These are phyloP conservation scores for Pythium scleroteichum DNA, from an alignment of 352 stramenopile genomes.

Conservation along the genomic window DNA sequence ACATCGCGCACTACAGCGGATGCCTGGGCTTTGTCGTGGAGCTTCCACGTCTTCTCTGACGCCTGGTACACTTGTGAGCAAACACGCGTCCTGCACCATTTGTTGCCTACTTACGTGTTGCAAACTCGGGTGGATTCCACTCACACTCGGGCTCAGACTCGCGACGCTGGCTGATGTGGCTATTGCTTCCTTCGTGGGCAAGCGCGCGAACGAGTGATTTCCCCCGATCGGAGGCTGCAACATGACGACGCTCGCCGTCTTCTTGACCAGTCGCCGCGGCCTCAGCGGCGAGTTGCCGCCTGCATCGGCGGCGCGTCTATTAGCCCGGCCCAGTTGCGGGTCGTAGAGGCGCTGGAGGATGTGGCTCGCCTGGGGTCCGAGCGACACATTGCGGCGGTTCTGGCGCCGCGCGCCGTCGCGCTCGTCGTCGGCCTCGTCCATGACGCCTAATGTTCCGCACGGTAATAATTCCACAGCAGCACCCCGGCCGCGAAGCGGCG, in stretches of 20 bases:
- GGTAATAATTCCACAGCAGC: too few relatives aligned
- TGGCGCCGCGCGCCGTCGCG: slow-evolving; percentile 58
- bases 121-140: slow-evolving; percentile 51
- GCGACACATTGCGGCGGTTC: slow-evolving; percentile 38
- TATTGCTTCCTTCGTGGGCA: slow-evolving; percentile 14
- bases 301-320: neutral
- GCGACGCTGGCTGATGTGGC: slow-evolving; percentile 37
- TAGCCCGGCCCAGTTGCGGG: slow-evolving; percentile 46
- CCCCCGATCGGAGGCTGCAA: slow-evolving; percentile 22
- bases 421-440: slow-evolving; percentile 23
- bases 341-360: slow-evolving; percentile 74
- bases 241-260: slow-evolving; percentile 42
- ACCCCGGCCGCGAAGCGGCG: slow-evolving; percentile 1
- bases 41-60: slow-evolving; percentile 53
- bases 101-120: slow-evolving; percentile 34
- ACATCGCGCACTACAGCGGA: slow-evolving; percentile 1
- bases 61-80: slow-evolving; percentile 29
- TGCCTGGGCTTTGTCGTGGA: slow-evolving; percentile 30
- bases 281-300: slow-evolving; percentile 37
- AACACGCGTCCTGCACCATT: neutral
- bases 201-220: slow-evolving; percentile 2
- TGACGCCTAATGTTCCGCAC: too few relatives aligned
- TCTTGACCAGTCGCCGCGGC: slow-evolving; percentile 53
- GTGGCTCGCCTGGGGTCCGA: slow-evolving; percentile 54
- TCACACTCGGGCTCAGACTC: slow-evolving; percentile 11